Conservation (phyloP, 768 basidiomycete species). For the Trametes cingulata region DNA sequence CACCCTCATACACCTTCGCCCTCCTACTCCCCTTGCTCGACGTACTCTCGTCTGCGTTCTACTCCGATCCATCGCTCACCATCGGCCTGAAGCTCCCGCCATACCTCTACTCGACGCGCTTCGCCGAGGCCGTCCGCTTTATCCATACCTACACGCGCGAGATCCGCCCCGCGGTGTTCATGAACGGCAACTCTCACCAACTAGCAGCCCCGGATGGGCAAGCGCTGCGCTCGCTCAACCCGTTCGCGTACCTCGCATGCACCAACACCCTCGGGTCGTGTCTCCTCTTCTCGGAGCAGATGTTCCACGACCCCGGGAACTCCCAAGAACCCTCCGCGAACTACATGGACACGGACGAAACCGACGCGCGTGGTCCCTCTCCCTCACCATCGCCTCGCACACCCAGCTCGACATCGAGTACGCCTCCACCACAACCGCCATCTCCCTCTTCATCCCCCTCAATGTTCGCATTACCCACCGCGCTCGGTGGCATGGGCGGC, state of each 20-base stretch:
- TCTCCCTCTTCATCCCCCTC: conserved; percentile 6
- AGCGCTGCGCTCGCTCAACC: conserved; percentile 34
- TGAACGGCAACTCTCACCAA: conserved; percentile 5
- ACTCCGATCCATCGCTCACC: conserved; percentile 54
- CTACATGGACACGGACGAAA: conserved; percentile 14
- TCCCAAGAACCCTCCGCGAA: not conserved
- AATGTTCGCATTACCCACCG: conserved; percentile 61
- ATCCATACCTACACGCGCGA: conserved; percentile 43
- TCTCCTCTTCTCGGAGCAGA: conserved; percentile 62
- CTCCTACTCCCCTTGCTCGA: conserved; percentile 55
- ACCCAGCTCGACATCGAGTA: conserved; percentile 10
- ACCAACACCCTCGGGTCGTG: conserved; percentile 80
- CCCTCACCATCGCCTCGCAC: not conserved
- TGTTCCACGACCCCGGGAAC: conserved; percentile 22
- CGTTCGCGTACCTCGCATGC: conserved; percentile 75
- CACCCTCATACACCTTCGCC: conserved; percentile 62
- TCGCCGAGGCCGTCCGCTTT: conserved; percentile 50
- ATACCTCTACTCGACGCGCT: conserved; percentile 63
- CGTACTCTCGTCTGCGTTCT: conserved; percentile 51
- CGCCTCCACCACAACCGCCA: conserved; percentile 15
- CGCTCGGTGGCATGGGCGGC: conserved; percentile 74
- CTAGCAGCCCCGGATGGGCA: conserved; percentile 6
- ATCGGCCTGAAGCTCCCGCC: conserved; percentile 82
- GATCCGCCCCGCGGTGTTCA: conserved; percentile 15
- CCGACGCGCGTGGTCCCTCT: not conserved